phyloP scores from a whole-genome alignment of 768 basidiomycete species.

The Tulasnella sp. region DNA sequence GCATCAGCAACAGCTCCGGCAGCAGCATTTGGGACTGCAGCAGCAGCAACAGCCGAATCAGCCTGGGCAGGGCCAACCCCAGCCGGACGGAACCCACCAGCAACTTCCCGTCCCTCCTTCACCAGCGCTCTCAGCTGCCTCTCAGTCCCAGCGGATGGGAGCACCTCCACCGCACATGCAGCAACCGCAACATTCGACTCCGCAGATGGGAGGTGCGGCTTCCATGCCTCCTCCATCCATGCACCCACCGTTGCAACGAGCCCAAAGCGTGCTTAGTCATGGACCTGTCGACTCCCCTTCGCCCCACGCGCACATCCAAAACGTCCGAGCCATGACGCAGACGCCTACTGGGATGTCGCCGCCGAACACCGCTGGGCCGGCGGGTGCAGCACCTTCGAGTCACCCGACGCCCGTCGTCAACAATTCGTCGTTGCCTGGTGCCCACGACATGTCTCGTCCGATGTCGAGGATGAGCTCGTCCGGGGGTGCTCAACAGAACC shows the following conservation, averaged over 20 bases:
- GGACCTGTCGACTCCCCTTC: not conserved
- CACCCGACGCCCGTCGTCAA: constrained; percentile 3
- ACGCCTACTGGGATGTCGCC: constrained; percentile 8
- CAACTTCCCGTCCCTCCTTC: constrained; percentile 8
- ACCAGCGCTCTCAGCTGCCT: constrained; percentile 6
- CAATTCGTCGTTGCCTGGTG: not conserved
- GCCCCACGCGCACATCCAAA: not conserved
- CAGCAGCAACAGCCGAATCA: constrained; percentile 11
- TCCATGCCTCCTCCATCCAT: constrained; percentile 6
- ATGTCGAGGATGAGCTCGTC: constrained; percentile 5
- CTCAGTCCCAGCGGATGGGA: not conserved
- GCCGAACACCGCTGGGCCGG: not conserved
- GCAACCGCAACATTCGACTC: not conserved
- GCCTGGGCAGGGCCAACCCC: not conserved
- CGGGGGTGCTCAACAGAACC: constrained; percentile 11
- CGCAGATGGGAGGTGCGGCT: constrained; percentile 2
- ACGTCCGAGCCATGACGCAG: constrained; percentile 3
- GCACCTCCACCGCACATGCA: not conserved
- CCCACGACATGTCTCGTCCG: constrained; percentile 2
- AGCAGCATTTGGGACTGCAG: constrained; percentile 10
- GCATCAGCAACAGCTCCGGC: constrained; percentile 7
- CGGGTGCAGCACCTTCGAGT: not conserved
- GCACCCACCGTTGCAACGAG: not conserved
- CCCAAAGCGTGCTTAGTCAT: not conserved
- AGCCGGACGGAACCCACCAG: not conserved